A percentile compares a stretch with the other conserved stretches of the same genome.
Evolutionary conservation across 1,284 basidiomycete species (phyloP).

Genomic region (Mycena citricolor): DNA sequence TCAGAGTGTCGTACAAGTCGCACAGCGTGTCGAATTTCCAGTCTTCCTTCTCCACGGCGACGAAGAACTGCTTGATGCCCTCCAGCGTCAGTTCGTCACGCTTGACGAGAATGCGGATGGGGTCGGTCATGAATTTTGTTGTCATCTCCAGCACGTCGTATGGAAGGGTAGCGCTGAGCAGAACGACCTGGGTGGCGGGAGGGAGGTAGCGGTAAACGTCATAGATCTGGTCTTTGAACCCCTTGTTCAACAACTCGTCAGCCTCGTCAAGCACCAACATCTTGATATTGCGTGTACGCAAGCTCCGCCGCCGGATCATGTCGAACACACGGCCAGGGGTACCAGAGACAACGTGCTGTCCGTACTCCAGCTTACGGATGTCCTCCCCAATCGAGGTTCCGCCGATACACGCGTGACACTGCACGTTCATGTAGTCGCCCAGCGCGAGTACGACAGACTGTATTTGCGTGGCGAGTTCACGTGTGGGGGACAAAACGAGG

Average conservation of each 20-base stretch:
- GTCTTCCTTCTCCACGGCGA: constrained; percentile 99
- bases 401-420: constrained; percentile 98
- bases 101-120: constrained; percentile 97
- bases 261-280: constrained; percentile 99
- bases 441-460: constrained; percentile 97
- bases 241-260: constrained; percentile 96
- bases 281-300: constrained; percentile 98
- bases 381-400: constrained; percentile 98
- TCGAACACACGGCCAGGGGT: constrained; percentile 99
- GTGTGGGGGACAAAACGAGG: constrained; percentile 91
- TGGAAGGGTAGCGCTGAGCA: constrained; percentile 93
- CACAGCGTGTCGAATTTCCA: constrained; percentile 99
- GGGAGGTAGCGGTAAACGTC: constrained; percentile 99
- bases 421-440: constrained; percentile 99
- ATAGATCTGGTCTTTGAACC: constrained; percentile 99
- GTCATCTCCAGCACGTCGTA: constrained; percentile 99
- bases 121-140: constrained; percentile 99
- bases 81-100: constrained; percentile 99
- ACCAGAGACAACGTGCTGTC: constrained; percentile 96
- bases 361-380: constrained; percentile 97
- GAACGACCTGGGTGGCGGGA: constrained; percentile 96
- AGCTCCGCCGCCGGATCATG: constrained; percentile 95
- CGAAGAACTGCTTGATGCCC: constrained; percentile 99
- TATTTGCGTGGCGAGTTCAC: constrained; percentile 96
- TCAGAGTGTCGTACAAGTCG: constrained; percentile 97